phyloP scores from a whole-genome alignment of 768 basidiomycete species.

The Suillus americanus region DNA sequence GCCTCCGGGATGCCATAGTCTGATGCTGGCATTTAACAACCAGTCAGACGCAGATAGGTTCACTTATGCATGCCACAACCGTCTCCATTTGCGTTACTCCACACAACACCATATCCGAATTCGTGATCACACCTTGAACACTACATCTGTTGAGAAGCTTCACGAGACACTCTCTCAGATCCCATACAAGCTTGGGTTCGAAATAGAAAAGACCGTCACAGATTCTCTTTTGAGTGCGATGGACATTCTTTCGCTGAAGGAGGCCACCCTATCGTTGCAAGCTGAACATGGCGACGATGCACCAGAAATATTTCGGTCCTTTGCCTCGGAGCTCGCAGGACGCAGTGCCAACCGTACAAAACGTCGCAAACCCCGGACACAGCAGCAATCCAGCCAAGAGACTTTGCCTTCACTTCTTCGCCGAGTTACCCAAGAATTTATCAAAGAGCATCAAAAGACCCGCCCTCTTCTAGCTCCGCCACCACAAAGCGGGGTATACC shows the following conservation, averaged over 20 bases:
- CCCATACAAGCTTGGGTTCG: slow-evolving; percentile 38
- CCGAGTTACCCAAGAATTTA: slow-evolving; percentile 19
- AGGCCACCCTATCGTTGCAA: slow-evolving; percentile 20
- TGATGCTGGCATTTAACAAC: slow-evolving; percentile 31
- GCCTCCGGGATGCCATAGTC: slow-evolving; percentile 28
- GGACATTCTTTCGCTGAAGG: slow-evolving; percentile 21
- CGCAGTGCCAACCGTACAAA: background rate
- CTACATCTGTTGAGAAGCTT: slow-evolving; percentile 6
- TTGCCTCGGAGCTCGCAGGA: slow-evolving; percentile 21
- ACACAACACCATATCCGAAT: background rate
- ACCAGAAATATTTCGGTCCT: slow-evolving; percentile 25
- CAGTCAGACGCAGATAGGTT: slow-evolving; percentile 29
- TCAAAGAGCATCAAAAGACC: slow-evolving; percentile 22
- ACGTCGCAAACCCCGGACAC: background rate
- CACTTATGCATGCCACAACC: slow-evolving; percentile 14
- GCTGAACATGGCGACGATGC: slow-evolving; percentile 14
- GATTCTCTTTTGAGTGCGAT: slow-evolving; percentile 23
- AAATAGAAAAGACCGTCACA: slow-evolving; percentile 35
- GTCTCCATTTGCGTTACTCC: slow-evolving; percentile 21
- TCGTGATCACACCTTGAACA: background rate
- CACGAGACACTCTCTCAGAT: slow-evolving; percentile 20
- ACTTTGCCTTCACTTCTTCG: slow-evolving; percentile 18
- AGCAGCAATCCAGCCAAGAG: background rate
- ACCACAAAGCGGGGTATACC: slow-evolving; percentile 20
- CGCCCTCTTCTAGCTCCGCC: slow-evolving; percentile 22